phyloP scores from a whole-genome alignment of 257 asterid genomes.

The Solanum bulbocastanum region DNA sequence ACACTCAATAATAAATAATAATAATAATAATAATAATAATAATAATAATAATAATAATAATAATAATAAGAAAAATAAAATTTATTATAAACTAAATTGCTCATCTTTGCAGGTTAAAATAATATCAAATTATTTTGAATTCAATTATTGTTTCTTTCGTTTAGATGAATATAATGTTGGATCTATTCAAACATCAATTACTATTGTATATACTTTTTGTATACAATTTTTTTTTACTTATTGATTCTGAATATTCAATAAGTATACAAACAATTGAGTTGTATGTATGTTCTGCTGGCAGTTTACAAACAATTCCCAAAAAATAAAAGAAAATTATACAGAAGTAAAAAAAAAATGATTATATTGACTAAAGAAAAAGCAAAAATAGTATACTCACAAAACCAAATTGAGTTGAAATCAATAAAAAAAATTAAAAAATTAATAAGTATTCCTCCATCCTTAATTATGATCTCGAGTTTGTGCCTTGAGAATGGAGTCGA shows the following conservation, averaged over 20 bases:
- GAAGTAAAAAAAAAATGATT: not conserved
- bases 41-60: too few relatives aligned
- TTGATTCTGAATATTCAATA: not conserved
- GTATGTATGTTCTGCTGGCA: not conserved
- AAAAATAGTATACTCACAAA: not conserved
- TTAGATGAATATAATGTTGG: not conserved
- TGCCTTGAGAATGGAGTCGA: not conserved
- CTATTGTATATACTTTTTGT: not conserved
- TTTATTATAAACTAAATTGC: not conserved
- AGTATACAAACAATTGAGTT: too few relatives aligned
- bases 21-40: too few relatives aligned
- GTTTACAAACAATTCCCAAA: not conserved
- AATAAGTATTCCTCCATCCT: not conserved
- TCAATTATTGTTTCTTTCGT: not conserved
- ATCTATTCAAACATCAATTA: not conserved
- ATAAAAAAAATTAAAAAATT: not conserved
- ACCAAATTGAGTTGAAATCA: not conserved
- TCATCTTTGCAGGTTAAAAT: not conserved
- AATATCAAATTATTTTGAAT: not conserved
- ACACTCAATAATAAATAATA: too few relatives aligned
- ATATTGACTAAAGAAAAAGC: not conserved
- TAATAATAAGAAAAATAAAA: too few relatives aligned
- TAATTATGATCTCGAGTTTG: not conserved
- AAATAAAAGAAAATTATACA: not conserved
- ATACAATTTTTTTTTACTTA: not conserved